Conservation (phyloP, 2,329 filamentous ascomycete species). For the Fonsecaea nubica region DNA sequence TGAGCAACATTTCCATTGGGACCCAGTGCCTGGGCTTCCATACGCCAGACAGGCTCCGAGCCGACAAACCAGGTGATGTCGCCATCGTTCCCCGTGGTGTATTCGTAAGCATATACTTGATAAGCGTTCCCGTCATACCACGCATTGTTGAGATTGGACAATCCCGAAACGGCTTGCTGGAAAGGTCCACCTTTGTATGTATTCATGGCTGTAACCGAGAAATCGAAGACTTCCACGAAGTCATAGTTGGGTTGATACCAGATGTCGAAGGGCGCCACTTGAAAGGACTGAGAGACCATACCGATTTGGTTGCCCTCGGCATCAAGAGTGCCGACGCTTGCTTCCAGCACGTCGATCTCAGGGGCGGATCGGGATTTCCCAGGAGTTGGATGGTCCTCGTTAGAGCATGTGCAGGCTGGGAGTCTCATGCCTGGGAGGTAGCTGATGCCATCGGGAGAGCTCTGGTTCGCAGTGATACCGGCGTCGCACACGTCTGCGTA, state of each 20-base stretch:
- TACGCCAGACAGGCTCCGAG: slow-evolving; percentile 66
- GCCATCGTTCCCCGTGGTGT: slow-evolving; percentile 64
- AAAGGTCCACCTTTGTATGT: slow-evolving; percentile 66
- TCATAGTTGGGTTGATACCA: slow-evolving; percentile 72
- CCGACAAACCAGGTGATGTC: slow-evolving; percentile 74
- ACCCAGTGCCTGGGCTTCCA: slow-evolving; percentile 65
- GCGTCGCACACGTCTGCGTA: slow-evolving; percentile 72
- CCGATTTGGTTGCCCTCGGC: slow-evolving; percentile 62
- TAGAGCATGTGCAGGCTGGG: slow-evolving; percentile 70
- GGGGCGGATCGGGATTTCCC: slow-evolving; percentile 71
- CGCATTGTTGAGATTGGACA: slow-evolving; percentile 68
- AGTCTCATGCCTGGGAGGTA: slow-evolving; percentile 73
- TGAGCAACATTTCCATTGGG: slow-evolving; percentile 74
- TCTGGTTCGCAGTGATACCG: slow-evolving; percentile 76
- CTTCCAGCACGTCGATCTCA: slow-evolving; percentile 76
- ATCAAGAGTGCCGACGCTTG: slow-evolving; percentile 63
- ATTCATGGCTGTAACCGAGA: slow-evolving; percentile 63
- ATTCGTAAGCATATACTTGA: slow-evolving; percentile 69
- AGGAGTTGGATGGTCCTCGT: slow-evolving; percentile 69
- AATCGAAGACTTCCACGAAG: slow-evolving; percentile 70
- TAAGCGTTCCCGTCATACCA: slow-evolving; percentile 71
- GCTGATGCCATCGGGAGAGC: slow-evolving; percentile 69
- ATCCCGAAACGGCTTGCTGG: slow-evolving; percentile 68
- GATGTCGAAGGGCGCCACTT: slow-evolving; percentile 73
- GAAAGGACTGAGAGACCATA: slow-evolving; percentile 69